A percentile compares a stretch with the other conserved stretches of the same genome.
Conservation (phyloP, 805 yeast genomes). For the Grigorovia transvaalensis region DNA sequence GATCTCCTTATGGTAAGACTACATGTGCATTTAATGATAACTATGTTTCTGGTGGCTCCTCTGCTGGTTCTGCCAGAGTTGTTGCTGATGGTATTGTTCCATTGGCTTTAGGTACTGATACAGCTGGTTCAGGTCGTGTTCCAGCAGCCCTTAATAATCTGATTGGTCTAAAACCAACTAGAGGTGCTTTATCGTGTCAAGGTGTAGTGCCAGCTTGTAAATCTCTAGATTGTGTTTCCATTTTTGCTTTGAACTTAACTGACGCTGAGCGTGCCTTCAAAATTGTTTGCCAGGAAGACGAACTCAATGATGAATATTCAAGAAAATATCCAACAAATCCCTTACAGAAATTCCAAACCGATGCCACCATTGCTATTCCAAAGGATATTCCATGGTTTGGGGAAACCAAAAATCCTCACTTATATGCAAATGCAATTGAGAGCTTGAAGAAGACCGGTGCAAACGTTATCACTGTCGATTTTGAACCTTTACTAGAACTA, state of each 20-base stretch:
- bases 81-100: slow-evolving; percentile 90
- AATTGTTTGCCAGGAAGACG: slow-evolving; percentile 63
- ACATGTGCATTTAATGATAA: slow-evolving; percentile 64
- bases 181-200: slow-evolving; percentile 71
- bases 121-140: slow-evolving; percentile 97
- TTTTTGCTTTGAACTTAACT: slow-evolving; percentile 62
- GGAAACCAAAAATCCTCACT: slow-evolving; percentile 63
- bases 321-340: slow-evolving; percentile 65
- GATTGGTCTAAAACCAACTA: slow-evolving; percentile 87
- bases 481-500: slow-evolving; percentile 62
- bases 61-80: slow-evolving; percentile 90
- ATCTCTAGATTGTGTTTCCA: slow-evolving; percentile 84
- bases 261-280: slow-evolving; percentile 78
- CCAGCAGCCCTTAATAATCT: slow-evolving; percentile 92
- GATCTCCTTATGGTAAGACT: slow-evolving; percentile 91
- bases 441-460: slow-evolving; percentile 45
- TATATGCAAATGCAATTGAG: slow-evolving; percentile 54
- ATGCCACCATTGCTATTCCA: slow-evolving; percentile 72
- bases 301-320: slow-evolving; percentile 64
- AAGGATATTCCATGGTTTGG: slow-evolving; percentile 65
- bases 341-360: slow-evolving; percentile 42
- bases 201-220: slow-evolving; percentile 99
- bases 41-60: slow-evolving; percentile 91
- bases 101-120: slow-evolving; percentile 84
- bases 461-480: slow-evolving; percentile 53